These are phyloP conservation scores for Naganishia randhawae DNA, from an alignment of 768 basidiomycete species.

Conservation along the genomic window DNA sequence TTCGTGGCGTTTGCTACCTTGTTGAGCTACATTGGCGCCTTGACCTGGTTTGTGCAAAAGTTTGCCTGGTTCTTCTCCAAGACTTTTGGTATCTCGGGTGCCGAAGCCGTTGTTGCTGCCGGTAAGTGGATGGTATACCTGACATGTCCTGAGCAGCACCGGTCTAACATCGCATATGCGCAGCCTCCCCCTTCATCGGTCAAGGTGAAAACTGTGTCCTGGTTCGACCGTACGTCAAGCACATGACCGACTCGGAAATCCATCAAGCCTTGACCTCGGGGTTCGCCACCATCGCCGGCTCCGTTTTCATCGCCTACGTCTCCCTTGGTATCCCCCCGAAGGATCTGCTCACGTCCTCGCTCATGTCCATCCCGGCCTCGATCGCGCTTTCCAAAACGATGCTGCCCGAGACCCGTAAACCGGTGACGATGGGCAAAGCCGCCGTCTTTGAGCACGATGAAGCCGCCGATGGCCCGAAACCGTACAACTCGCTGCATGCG, in stretches of 20 bases:
- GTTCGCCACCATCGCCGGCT: conserved; percentile 89
- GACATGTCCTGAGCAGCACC: too few relatives aligned
- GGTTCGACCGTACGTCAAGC: conserved; percentile 75
- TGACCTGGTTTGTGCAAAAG: conserved; percentile 87
- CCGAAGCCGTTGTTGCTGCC: conserved; percentile 86
- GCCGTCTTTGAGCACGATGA: conserved; percentile 45
- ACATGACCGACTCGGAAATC: conserved; percentile 82
- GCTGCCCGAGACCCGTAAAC: conserved; percentile 68
- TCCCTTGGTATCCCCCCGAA: conserved; percentile 55
- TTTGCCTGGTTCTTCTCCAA: conserved; percentile 96
- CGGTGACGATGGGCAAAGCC: conserved; percentile 52
- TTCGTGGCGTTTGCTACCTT: conserved; percentile 90
- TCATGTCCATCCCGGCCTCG: conserved; percentile 93
- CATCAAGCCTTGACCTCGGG: conserved; percentile 55
- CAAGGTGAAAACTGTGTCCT: conserved; percentile 85
- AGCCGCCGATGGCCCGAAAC: conserved; percentile 55
- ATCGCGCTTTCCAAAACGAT: conserved; percentile 88
- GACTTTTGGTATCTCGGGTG: conserved; percentile 84
- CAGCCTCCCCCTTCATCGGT: conserved; percentile 85
- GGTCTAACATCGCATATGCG: too few relatives aligned
- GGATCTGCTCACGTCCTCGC: conserved; percentile 58
- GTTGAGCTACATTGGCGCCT: conserved; percentile 76
- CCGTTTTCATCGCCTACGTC: conserved; percentile 81
- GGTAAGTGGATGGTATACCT: too few relatives aligned
- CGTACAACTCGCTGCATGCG: conserved; percentile 76